Evolutionary conservation across 129 eudicot species (phyloP).

Genomic region (Flaveria trinervia): DNA sequence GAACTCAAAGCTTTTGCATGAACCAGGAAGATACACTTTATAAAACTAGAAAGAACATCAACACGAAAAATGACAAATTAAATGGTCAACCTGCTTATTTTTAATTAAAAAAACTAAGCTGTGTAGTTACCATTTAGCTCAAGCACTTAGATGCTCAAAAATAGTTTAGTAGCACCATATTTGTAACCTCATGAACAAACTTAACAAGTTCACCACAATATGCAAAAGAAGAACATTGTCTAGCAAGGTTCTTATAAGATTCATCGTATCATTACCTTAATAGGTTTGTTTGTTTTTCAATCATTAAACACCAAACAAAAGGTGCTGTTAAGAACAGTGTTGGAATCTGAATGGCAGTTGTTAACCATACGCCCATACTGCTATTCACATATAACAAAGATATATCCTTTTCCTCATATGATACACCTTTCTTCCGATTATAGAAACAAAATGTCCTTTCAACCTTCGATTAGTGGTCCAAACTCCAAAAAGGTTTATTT

Average conservation of each 20-base stretch:
- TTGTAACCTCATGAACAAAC: background rate
- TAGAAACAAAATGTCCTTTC: background rate
- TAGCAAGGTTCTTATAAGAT: background rate
- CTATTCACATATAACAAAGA: background rate
- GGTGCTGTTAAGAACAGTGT: background rate
- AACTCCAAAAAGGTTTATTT: background rate
- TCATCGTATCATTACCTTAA: background rate
- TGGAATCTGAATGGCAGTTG: conserved; percentile 7
- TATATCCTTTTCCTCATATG: background rate
- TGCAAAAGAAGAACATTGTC: background rate
- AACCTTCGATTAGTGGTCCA: background rate
- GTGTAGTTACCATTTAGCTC: background rate
- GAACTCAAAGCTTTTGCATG: background rate
- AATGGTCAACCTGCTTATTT: background rate
- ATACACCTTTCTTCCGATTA: background rate
- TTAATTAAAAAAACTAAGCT: background rate
- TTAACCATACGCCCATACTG: background rate
- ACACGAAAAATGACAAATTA: background rate
- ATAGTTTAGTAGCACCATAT: background rate
- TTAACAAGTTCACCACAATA: background rate
- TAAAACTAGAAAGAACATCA: background rate
- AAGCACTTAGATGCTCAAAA: background rate
- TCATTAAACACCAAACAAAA: background rate
- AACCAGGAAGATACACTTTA: background rate
- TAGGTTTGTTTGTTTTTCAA: background rate